phyloP scores from a whole-genome alignment of 2,329 filamentous ascomycete genomes.

The Ilyonectria destructans region DNA sequence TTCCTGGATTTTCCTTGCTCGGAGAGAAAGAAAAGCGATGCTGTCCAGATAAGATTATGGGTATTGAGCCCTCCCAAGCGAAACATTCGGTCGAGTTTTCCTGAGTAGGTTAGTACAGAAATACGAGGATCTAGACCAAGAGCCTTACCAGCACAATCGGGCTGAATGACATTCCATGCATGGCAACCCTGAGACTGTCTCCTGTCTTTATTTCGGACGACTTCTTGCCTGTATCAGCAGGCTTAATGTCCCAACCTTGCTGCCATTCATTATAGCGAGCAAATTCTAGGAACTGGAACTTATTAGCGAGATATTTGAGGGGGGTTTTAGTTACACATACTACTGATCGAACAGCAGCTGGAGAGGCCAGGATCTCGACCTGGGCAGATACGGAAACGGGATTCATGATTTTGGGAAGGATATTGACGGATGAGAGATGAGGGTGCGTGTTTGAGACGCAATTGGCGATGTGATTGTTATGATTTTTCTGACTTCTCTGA shows the following conservation, averaged over 20 bases:
- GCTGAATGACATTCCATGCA: slow-evolving; percentile 33
- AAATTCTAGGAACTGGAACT: slow-evolving; percentile 37
- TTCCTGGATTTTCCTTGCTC: slow-evolving; percentile 33
- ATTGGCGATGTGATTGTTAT: background rate
- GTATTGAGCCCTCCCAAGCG: slow-evolving; percentile 33
- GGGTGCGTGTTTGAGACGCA: too few relatives aligned
- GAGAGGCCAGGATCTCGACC: slow-evolving; percentile 37
- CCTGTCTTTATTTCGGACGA: slow-evolving; percentile 20
- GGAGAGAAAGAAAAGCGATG: slow-evolving; percentile 37
- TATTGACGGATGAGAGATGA: background rate
- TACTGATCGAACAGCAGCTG: slow-evolving; percentile 30
- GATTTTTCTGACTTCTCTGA: background rate
- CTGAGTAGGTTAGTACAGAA: background rate
- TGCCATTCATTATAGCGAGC: slow-evolving; percentile 38
- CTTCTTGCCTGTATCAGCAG: slow-evolving; percentile 8
- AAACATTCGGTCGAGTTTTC: slow-evolving; percentile 30
- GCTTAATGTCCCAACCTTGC: slow-evolving; percentile 31
- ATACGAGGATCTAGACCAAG: too few relatives aligned
- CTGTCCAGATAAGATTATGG: slow-evolving; percentile 12
- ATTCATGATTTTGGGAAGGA: background rate
- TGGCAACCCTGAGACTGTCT: slow-evolving; percentile 30
- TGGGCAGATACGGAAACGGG: slow-evolving; percentile 5
- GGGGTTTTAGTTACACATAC: background rate
- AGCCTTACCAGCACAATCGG: slow-evolving; percentile 30
- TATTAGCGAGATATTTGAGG: background rate